A percentile compares a stretch with the other conserved stretches of the same genome.
Conservation (phyloP, 495 filamentous ascomycete species). For the Daldinia concentrica region DNA sequence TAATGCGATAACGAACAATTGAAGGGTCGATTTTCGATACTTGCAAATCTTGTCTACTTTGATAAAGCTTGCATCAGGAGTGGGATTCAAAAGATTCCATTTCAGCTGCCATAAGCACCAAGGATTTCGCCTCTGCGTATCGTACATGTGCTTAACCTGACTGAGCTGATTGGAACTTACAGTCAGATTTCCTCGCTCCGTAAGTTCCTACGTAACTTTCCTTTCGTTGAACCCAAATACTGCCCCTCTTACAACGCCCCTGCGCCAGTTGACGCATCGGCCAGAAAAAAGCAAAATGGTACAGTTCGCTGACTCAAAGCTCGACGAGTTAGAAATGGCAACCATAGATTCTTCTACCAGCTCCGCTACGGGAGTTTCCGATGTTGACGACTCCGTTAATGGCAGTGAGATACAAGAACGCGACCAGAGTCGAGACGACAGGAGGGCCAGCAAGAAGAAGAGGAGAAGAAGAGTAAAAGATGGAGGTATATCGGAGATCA, state of each 20-base stretch:
- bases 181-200: conserved; percentile 21
- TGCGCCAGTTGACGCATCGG: conserved; percentile 6
- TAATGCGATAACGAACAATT: conserved; percentile 7
- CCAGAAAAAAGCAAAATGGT: conserved; percentile 41
- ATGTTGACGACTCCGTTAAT: conserved; percentile 36
- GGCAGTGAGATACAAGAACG: conserved; percentile 31
- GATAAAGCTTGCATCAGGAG: not conserved
- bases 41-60: conserved; percentile 8
- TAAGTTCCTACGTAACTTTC: not conserved
- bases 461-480: conserved; percentile 41
- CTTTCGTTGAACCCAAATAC: conserved; percentile 3
- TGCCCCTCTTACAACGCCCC: conserved; percentile 5
- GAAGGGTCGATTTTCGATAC: conserved; percentile 17
- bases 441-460: conserved; percentile 40
- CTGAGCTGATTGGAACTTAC: conserved; percentile 14
- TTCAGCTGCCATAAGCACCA: conserved; percentile 1
- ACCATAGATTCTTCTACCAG: conserved; percentile 19
- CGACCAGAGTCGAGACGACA: conserved; percentile 23
- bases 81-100: not conserved
- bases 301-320: conserved; percentile 34
- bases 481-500: conserved; percentile 43
- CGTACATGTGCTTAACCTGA: conserved; percentile 14
- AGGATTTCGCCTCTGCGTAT: conserved; percentile 5
- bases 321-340: conserved; percentile 12
- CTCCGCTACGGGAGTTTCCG: conserved; percentile 34